phyloP scores from a whole-genome alignment of 2,329 filamentous ascomycete species.

The Sporothrix mexicana region DNA sequence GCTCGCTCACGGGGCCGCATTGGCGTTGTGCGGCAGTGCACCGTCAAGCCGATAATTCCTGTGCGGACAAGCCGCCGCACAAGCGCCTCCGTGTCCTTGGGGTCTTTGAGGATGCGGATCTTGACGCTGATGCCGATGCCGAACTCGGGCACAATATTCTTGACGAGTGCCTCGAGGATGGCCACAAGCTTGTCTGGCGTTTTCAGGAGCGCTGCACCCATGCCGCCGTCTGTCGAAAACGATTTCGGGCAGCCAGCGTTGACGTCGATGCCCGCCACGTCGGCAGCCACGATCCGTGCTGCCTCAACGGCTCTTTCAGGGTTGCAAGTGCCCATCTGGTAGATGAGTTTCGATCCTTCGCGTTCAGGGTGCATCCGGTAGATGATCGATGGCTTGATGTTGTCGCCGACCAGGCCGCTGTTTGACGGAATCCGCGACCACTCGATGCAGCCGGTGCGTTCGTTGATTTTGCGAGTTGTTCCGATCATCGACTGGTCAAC shows the following conservation, averaged over 20 bases:
- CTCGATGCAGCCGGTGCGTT: slow-evolving; percentile 78
- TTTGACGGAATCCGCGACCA: slow-evolving; percentile 80
- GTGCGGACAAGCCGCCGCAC: slow-evolving; percentile 81
- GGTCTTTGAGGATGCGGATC: slow-evolving; percentile 82
- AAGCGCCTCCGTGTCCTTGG: slow-evolving; percentile 75
- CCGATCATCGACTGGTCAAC: slow-evolving; percentile 93
- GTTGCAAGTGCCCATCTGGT: slow-evolving; percentile 88
- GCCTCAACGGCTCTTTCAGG: slow-evolving; percentile 84
- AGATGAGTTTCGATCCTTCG: slow-evolving; percentile 79
- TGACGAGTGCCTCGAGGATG: slow-evolving; percentile 83
- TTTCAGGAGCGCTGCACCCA: slow-evolving; percentile 89
- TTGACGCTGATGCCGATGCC: slow-evolving; percentile 97
- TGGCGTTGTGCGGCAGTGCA: slow-evolving; percentile 94
- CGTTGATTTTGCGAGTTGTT: slow-evolving; percentile 77
- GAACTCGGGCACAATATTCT: slow-evolving; percentile 75
- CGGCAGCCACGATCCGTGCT: slow-evolving; percentile 79
- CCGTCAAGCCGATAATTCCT: slow-evolving; percentile 88
- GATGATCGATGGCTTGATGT: slow-evolving; percentile 71
- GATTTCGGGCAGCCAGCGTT: slow-evolving; percentile 99
- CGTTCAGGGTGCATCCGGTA: slow-evolving; percentile 80
- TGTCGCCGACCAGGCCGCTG: slow-evolving; percentile 60
- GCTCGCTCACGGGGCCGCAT: slow-evolving; percentile 92
- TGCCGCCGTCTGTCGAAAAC: slow-evolving; percentile 90
- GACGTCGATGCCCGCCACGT: slow-evolving; percentile 93
- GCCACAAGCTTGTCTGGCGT: slow-evolving; percentile 82